Percentiles rank a stretch among this genome's conserved stretches.
Evolutionary conservation across 768 basidiomycete species (phyloP).

Genomic region (Termitomyces sp.): DNA sequence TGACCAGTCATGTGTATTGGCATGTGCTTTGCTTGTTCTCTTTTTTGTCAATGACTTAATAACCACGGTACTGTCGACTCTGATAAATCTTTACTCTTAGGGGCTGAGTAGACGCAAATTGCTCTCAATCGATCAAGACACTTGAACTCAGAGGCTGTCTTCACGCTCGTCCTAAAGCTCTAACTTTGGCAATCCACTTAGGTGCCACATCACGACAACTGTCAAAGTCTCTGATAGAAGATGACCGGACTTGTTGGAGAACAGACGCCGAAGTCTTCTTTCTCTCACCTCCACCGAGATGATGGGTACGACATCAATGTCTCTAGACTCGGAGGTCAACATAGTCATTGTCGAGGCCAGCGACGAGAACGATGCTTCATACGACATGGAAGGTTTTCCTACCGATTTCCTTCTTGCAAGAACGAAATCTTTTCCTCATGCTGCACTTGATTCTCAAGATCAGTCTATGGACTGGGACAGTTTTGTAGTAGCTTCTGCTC

Average conservation of each 20-base stretch:
- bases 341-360: not conserved
- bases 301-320: not conserved
- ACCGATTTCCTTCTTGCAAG: constrained; percentile 1
- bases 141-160: not conserved
- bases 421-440: not conserved
- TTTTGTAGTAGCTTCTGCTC: constrained; percentile 4
- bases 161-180: not conserved
- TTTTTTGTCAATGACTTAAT: not conserved
- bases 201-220: not conserved
- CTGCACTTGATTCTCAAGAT: not conserved
- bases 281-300: not conserved
- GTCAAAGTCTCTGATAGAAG: not conserved
- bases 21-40: not conserved
- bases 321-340: not conserved
- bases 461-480: constrained; percentile 4
- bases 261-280: not conserved
- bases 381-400: not conserved
- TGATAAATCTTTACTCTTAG: not conserved
- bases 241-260: not conserved
- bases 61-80: not conserved
- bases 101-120: not conserved
- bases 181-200: not conserved
- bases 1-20: not conserved
- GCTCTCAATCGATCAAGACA: not conserved
- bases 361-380: not conserved